Evolutionary conservation across 495 filamentous ascomycete species (phyloP), one percentile per base, ranked within the genome.

Genomic region (Durotheca rogersii): DNA sequence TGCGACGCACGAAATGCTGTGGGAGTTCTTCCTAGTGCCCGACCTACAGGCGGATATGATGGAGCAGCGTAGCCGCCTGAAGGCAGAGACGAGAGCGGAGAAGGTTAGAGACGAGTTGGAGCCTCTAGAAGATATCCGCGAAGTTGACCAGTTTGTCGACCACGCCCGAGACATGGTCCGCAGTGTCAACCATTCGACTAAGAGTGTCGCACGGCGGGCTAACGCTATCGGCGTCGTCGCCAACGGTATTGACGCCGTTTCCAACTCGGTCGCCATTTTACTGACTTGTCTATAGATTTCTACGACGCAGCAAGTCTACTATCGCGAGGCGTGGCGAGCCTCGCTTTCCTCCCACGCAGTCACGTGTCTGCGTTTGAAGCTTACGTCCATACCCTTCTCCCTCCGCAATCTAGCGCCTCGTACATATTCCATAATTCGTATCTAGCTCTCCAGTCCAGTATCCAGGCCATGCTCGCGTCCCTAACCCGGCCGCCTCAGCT

Each of bases 11-110:
- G 94, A 99, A 72, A 88, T 96, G 78, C 75, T 99, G 5, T 99
- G 94, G 94, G 94, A 99, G 59, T 99, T 99, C 71, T 95, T 99
- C 68, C 80, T 99, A 1, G 92, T 97, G 11, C 94, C 94, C 1
- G 94, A 99, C 47, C 78, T 97, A 14, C 90, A 95, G 58, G 80
- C 88, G 2, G 82, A 90, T 11, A 86, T 87, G 81, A 90, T 97
- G 81, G 88, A 85, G 16, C 87, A 95, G 63, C 80, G 94, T 19
- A 93, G 87, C 53, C 83, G 80, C 30, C 80, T 86, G 41, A 99
- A 99, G 67, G 90, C 90, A 2, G 83, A 88, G 58, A 81, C 83
- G 0, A 81, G 91, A 39, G 72, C 76, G 11, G 94, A 99, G 64
- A 89, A 84, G 15, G 82, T 99, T 12, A 78, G 81, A 43, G 93